phyloP scores from a whole-genome alignment of 1,284 basidiomycete genomes.

The Irpex sp. region DNA sequence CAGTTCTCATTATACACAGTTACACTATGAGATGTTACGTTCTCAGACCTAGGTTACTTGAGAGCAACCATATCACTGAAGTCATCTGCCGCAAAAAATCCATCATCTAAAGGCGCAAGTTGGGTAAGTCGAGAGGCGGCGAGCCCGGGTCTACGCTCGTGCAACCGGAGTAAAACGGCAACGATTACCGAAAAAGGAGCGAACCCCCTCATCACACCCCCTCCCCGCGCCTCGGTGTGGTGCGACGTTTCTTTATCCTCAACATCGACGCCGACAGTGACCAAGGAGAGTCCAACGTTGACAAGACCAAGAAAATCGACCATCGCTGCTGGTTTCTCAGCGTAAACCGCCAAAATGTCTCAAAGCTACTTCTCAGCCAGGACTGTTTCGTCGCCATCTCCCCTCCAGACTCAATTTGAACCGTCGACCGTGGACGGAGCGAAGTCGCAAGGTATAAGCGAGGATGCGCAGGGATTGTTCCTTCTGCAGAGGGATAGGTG shows the following conservation, averaged over 20 bases:
- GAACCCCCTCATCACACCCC: background rate
- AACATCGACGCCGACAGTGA: conserved; percentile 6
- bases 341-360: conserved; percentile 19
- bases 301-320: background rate
- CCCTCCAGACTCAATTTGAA: conserved; percentile 5
- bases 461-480: conserved; percentile 73
- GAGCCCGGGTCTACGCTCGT: background rate
- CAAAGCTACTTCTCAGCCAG: conserved; percentile 24
- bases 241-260: background rate
- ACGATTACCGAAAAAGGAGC: background rate
- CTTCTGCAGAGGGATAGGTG: conserved; percentile 70
- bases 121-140: background rate
- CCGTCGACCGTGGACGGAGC: conserved; percentile 13
- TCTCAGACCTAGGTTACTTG: no score
- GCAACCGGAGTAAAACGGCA: background rate
- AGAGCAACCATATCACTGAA: no score
- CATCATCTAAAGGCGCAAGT: background rate
- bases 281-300: background rate
- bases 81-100: no score
- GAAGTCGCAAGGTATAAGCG: conserved; percentile 18
- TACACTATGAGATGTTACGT: no score
- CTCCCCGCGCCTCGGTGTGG: background rate
- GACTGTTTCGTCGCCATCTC: conserved; percentile 17
- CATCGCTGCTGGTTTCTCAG: conserved; percentile 3
- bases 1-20: no score